Evolutionary conservation across 73 alveolate genomes (phyloP), one percentile per base, ranked within the genome.

Genomic region (Tetrahymena malaccensis): DNA sequence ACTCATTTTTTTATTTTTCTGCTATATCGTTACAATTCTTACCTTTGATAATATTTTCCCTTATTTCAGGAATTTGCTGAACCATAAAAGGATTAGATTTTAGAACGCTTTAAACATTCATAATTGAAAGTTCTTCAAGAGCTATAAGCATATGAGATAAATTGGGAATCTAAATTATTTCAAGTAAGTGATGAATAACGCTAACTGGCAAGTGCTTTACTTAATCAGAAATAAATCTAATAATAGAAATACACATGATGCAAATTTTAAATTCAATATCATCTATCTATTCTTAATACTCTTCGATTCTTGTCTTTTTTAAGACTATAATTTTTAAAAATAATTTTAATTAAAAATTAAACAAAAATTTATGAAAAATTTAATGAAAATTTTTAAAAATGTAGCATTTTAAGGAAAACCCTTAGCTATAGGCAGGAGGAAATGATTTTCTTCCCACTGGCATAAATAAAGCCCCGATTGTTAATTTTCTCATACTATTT

Each of bases 141-240:
- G 99, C 98, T 85, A 99, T 96, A 58, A 98, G 97, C 98, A 99
- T 85, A 94, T 98, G 96, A 94, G 99, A 94, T 96, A 99, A 97
- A 93, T 98, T 97, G 9, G 99, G 99, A 43, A 99, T 96, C 96
- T 99, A 99, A 89, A 98, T 98, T 6, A 98, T 98, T 95, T 99
- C 99, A 99, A 99, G 97, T 99, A 99, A 96, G 93, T 99, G 99
- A 96, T 99, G 99, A 40, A 99, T 99, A 85, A 99, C 99, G 34
- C 99, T 99, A 85, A 99, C 96, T 11, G 99, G 98, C 94, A 99
- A 95, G 93, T 98, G 98, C 95, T 98, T 98, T 85, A 99, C 96
- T 95, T 99, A 99, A 94, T 99, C 99, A 43, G 99, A 97, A 56
- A 99, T 99, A 96, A 99, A 99, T 96, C 99, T 97, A 94, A 99